Evolutionary conservation across 2,329 filamentous ascomycete species (phyloP), one percentile per base, ranked within the genome.

Genomic region (Aspergillus pseudoviridinutans): DNA sequence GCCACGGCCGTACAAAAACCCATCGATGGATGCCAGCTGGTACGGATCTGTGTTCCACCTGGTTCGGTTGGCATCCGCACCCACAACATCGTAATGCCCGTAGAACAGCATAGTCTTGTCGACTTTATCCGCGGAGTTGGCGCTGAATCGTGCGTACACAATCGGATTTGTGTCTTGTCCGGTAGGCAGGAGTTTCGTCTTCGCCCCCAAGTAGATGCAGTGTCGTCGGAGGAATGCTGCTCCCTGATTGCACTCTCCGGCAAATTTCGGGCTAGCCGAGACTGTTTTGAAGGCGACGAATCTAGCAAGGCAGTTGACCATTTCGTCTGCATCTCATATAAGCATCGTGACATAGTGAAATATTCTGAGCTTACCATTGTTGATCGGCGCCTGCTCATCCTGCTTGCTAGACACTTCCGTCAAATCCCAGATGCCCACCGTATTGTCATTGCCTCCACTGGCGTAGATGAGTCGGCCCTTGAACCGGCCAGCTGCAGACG

Each of bases 71-170:
- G 88, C 87, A 64, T 96, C 91, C 0, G 94, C 94, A 0, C 92
- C 85, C 3, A 99, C 94, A 2, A 99, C 92, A 70, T 99, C 94
- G 78, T 99, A 99, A 72, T 99, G 94, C 0, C 95, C 94, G 69
- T 99, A 99, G 72, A 99, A 99, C 0, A 99, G 78, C 8, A 97
- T 90, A 29, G 91, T 92, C 76, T 94, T 96, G 20, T 90, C 84
- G 27, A 84, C 80, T 27, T 84, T 81, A 0, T 84, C 78, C 1
- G 86, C 84, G 10, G 82, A 59, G 82, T 85, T 73, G 87, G 94
- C 92, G 49, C 85, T 84, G 71, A 99, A 99, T 58, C 88, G 89
- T 44, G 94, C 94, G 64, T 90, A 88, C 0, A 99, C 92, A n/a
- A 99, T 88, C 0, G 94, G 94, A 69, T 97, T 97, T 66, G 90